Evolutionary conservation across 768 basidiomycete species (phyloP).

Genomic region (Leccinum pellstonianum): DNA sequence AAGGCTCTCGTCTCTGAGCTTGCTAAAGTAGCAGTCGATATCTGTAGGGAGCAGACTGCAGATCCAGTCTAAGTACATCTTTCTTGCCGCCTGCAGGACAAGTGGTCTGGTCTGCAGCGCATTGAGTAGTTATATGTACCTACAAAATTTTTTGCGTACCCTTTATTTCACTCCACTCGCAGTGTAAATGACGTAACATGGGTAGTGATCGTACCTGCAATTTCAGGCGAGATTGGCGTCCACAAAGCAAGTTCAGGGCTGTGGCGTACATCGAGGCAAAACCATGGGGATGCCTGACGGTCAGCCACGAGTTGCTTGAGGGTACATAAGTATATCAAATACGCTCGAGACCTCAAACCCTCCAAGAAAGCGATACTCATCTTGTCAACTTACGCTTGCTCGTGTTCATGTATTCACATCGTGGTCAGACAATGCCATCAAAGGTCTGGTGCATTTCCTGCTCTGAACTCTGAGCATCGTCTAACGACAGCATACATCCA

Average conservation of each 20-base stretch:
- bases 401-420: not conserved
- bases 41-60: not conserved
- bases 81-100: not conserved
- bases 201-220: not conserved
- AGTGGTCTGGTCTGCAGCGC: not conserved
- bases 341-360: not conserved
- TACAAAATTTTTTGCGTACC: not conserved
- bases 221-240: not conserved
- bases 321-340: not conserved
- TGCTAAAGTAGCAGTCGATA: not conserved
- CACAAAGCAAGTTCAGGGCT: not conserved
- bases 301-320: conserved; percentile 1
- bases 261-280: conserved; percentile 6
- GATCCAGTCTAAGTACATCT: not conserved
- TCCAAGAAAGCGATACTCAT: not conserved
- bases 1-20: conserved; percentile 11
- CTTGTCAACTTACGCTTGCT: not conserved
- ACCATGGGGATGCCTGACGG: not conserved
- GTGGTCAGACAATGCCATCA: not conserved
- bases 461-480: not conserved
- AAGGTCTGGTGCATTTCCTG: conserved; percentile 4
- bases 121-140: not conserved
- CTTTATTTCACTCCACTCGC: not conserved
- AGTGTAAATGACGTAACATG: not conserved
- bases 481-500: not conserved